Evolutionary conservation across 2,329 filamentous ascomycete genomes (phyloP).

Genomic region (Aspergillus bombycis): DNA sequence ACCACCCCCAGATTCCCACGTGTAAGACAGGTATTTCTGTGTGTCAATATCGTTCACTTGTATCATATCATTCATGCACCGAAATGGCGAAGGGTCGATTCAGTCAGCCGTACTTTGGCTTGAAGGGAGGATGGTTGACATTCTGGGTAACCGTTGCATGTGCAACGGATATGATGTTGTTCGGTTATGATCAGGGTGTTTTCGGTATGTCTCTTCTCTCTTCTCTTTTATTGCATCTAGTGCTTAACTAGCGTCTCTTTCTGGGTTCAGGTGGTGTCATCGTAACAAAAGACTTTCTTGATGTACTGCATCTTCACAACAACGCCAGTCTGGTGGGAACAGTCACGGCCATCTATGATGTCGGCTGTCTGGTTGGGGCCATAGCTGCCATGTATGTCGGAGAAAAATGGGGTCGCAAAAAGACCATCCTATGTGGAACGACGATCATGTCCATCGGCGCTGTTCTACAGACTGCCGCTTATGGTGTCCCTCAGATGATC

Average conservation of each 20-base stretch:
- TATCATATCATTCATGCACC: background rate
- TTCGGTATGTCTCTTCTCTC: constrained; percentile 41
- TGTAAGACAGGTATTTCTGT: background rate
- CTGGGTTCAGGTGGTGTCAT: constrained; percentile 51
- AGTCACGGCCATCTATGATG: constrained; percentile 58
- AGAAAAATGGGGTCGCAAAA: constrained; percentile 51
- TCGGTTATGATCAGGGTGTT: constrained; percentile 54
- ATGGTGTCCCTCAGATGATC: constrained; percentile 52
- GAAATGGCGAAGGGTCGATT: background rate
- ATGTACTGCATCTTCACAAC: constrained; percentile 47
- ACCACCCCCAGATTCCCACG: background rate
- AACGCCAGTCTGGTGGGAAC: constrained; percentile 23
- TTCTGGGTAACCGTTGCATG: constrained; percentile 10
- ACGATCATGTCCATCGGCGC: constrained; percentile 54
- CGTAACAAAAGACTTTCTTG: constrained; percentile 55
- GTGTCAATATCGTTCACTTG: background rate
- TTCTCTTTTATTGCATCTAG: background rate
- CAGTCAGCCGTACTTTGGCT: constrained; percentile 5
- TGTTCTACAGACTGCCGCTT: constrained; percentile 52
- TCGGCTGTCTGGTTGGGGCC: constrained; percentile 62
- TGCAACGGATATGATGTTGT: constrained; percentile 35
- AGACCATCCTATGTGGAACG: constrained; percentile 50
- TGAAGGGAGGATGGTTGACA: constrained; percentile 3
- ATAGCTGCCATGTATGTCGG: constrained; percentile 49
- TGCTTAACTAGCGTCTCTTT: background rate